Base-by-base conservation (phyloP, 2,329 filamentous ascomycete species). In the Calonectria montana region DNA sequence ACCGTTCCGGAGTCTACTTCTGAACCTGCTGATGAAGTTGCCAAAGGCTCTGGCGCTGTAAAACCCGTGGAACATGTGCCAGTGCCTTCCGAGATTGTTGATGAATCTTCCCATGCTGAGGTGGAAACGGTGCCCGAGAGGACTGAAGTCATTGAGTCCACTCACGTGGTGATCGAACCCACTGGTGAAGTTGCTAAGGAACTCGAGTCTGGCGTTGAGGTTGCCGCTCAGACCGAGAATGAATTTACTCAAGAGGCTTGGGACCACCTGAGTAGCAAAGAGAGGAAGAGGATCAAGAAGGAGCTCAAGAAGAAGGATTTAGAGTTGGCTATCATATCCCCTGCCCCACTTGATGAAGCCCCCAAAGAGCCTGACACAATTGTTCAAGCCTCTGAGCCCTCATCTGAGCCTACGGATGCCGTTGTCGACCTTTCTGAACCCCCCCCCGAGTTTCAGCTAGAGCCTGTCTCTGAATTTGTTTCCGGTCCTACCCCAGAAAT, bases 201-300 rank as follows among this genome's bases (percentile, higher is more conserved):
- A 12, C 31, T 35, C 13, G 31, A 35, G 31, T 10, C 31, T 12
- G 31, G 31, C 31, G 10, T 35, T 12, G 31, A 12, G 10, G 31
- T 12, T 12, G 3, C 31, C 0, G 31, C 31, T 35, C 31, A 2
- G 21, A 21, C 45, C 3, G 76, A 76, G 39, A 74, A 77, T 18
- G 73, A 76, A 53, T 74, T 76, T 21, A 76, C 76, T 12, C 75
- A 68, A 4, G 71, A 77, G 65, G 76, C 71, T 13, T 77, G 76
- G 76, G 55, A 66, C 15, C 71, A 35, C 16, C 67, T 77, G 35
- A 68, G 27, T 25, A 47, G 47, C 45, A 78, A 76, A 63, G 76
- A 77, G 4, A 77, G 69, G 59, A 77, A 78, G 71, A 75, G 75
- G 55, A 74, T 78, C 65, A 77, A 70, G 41, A 77, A 78, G 50